Evolutionary conservation across 768 basidiomycete genomes (phyloP), one percentile per base, ranked within the genome.

Genomic region (Termitomyces sp.): DNA sequence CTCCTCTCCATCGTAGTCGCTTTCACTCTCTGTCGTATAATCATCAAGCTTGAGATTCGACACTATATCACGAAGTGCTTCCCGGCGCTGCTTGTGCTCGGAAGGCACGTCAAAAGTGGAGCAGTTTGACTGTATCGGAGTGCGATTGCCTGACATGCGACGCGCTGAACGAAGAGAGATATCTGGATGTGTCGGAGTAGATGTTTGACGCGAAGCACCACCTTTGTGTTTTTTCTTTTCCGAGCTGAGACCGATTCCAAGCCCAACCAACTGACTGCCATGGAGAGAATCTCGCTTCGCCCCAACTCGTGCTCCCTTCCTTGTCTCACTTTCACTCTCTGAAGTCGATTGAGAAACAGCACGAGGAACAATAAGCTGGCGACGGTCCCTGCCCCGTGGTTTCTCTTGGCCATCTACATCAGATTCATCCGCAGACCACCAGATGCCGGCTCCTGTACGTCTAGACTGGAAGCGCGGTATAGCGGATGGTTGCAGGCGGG

Each of bases 341-440:
- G 77, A 78, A 47, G 70, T 74, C 9, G 79, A 77, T 3, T 75
- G 67, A n/a, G 74, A 64, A 12, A 76, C 75, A 1, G 76, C 74
- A 56, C 81, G 81, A 7, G 78, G 72, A 26, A 82, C 76, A 12
- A 75, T 76, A 18, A 82, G 67, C 42, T 74, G 79, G 5, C 80
- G 74, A 50, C 69, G 71, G 18, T 76, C 72, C 37, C 69, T 67
- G 44, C 68, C 66, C 47, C 72, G 72, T n/a, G 60, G 64, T 53
- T 81, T 78, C 61, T 75, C 76, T 14, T 69, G 74, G 32, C 63
- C n/a, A n/a, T 54, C 53, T 8, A 24, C 79, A 53, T 82, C 79
- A 12, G 81, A 82, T 30, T 80, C 79, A 46, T 78, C 75, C 1
- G 71, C 58, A 6, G 60, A 68, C 18, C 60, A 56, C 10, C 63